Evolutionary conservation across 2,329 filamentous ascomycete species (phyloP).

Genomic region (Tolypocladium guangdongense): DNA sequence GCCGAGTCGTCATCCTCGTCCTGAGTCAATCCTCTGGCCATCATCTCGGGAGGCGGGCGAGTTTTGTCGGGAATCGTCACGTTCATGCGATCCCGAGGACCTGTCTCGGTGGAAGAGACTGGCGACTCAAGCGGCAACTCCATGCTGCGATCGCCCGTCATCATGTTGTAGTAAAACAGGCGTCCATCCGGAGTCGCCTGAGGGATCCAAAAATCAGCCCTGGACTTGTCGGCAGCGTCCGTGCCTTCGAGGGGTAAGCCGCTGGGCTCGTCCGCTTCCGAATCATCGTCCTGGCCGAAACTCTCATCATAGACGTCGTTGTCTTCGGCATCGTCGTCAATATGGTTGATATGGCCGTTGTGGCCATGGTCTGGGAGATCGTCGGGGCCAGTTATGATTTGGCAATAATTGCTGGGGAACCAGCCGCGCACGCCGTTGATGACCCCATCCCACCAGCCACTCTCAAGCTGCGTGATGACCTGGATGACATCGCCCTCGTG

Average conservation of each 20-base stretch:
- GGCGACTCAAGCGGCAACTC: constrained; percentile 91
- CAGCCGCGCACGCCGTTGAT: constrained; percentile 94
- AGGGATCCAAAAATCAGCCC: constrained; percentile 96
- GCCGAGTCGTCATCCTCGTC: constrained; percentile 84
- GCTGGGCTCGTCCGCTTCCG: constrained; percentile 47
- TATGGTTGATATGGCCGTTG: constrained; percentile 41
- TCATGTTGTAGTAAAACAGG: constrained; percentile 95
- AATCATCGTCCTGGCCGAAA: constrained; percentile 56
- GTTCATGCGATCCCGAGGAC: constrained; percentile 80
- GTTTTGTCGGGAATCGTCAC: constrained; percentile 83
- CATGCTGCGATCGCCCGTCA: constrained; percentile 90
- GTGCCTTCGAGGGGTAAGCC: constrained; percentile 60
- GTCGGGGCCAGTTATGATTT: constrained; percentile 66
- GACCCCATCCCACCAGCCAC: constrained; percentile 98
- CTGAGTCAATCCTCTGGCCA: constrained; percentile 70
- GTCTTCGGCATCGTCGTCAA: constrained; percentile 52
- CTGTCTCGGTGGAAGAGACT: constrained; percentile 65
- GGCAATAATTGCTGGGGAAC: constrained; percentile 99
- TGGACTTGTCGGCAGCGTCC: constrained; percentile 55
- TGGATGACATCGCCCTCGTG: constrained; percentile 95
- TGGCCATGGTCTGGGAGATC: constrained; percentile 55
- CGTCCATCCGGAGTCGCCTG: constrained; percentile 90
- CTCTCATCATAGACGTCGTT: constrained; percentile 57
- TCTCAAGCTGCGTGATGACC: constrained; percentile 95
- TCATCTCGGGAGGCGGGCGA: constrained; percentile 79